Evolutionary conservation across 441 rosid genomes (phyloP), one percentile per base, ranked within the genome.

Genomic region (Geranium incanum): DNA sequence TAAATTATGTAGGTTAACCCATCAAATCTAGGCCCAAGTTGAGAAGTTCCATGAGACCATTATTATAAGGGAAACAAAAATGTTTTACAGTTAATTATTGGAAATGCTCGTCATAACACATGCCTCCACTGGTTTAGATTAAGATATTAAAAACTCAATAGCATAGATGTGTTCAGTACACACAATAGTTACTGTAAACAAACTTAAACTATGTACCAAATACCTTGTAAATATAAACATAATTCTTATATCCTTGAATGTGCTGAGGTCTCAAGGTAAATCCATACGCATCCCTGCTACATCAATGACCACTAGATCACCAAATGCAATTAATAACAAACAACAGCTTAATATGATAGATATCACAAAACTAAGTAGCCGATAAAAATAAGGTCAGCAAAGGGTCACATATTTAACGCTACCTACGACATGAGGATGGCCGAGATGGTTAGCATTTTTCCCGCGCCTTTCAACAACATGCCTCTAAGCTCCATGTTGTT

Each of bases 241-340:
- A 87, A 70, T 86, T 84, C 74, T 80, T 78, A 79, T 87, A 87
- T 82, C 81, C 80, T 72, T 86, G 86, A 52, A 84, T 52, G 80
- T 87, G 90, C 77, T 89, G 94, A 79, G 91, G 91, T 78, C 94
- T 87, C 85, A 89, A 74, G 73, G 88, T 80, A 80, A 89, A 89
- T 74, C 94, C 94, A 83, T 83, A 86, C 13, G 84, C 77, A 36
- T 89, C 94, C 86, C 94, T 89, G 85, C 43, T 13, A 78, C 33
- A 81, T 15, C 23, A 75, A 67, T 13, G 3, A 45, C 41, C 36
- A 18, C 28, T 28, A 80, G 68, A 59, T 52, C 15, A 52, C n/a
- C 1, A 59, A 59, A n/a, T 16, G 43, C 70, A 36, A 11, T 23
- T 21, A 16, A 1, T 1, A 52, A 15, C 23, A 50, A 71, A 3